A percentile compares a stretch with the other conserved stretches of the same genome.
Conservation (phyloP, 768 basidiomycete genomes). For the Suillus sp. region DNA sequence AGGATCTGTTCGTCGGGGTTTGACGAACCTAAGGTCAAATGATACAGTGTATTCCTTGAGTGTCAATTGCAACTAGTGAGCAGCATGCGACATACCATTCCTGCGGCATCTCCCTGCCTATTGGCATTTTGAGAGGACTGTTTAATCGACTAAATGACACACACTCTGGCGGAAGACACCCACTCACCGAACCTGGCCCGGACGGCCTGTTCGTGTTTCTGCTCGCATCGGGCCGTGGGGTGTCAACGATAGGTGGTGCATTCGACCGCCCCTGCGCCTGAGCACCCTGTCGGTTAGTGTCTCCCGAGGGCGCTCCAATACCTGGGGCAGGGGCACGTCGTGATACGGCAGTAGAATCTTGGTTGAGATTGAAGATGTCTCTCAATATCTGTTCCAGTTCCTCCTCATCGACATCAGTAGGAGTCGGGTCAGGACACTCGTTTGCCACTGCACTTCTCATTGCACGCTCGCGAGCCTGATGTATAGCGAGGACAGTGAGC, state of each 20-base stretch:
- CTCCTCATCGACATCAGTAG: constrained; percentile 30
- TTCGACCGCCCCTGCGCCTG: not conserved
- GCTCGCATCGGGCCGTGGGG: too few relatives aligned
- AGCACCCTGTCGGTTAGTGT: not conserved
- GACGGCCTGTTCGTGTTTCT: not conserved
- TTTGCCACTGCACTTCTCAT: constrained; percentile 35
- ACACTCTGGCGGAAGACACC: not conserved
- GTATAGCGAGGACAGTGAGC: constrained; percentile 56
- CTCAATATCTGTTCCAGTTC: constrained; percentile 32
- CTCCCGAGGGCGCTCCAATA: not conserved
- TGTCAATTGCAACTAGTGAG: not conserved
- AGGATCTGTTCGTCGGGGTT: too few relatives aligned
- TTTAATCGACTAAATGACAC: not conserved
- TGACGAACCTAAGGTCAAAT: too few relatives aligned
- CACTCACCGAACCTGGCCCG: not conserved
- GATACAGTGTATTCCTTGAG: not conserved
- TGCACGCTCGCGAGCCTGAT: constrained; percentile 51
- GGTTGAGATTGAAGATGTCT: constrained; percentile 33
- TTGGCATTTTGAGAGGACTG: not conserved
- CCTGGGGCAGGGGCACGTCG: not conserved
- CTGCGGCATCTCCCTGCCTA: not conserved
- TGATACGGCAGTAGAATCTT: not conserved
- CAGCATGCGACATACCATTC: constrained; percentile 1
- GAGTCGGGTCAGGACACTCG: constrained; percentile 28
- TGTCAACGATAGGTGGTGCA: not conserved